Base-by-base conservation (phyloP, 192 early-diverging fungal species). In the Coemansia sp. region DNA sequence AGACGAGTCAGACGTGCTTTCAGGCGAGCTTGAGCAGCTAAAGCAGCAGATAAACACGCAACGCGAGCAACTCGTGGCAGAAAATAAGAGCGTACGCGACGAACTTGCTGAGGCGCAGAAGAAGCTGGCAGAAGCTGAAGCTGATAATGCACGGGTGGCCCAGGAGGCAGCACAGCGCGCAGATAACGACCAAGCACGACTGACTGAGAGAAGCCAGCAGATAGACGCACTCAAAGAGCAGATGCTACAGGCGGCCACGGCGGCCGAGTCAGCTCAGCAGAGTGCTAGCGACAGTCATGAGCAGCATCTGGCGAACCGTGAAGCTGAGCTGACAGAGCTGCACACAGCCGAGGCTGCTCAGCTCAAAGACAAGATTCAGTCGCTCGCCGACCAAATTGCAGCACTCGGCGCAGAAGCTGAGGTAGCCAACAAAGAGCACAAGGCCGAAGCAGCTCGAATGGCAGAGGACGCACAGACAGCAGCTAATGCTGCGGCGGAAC, bases 21-120 rank as follows among this genome's bases (percentile, higher is more conserved):
- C 70, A 10, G 47, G 53, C 19, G 76, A 79, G 67, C 76, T 79
- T 14, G 64, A 73, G 39, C 66, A 67, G 47, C 70, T 79, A 35
- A 66, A 61, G 10, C 23, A 59, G 37, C 70, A 79, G 37, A 79
- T 79, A 38, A 67, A 79, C 39, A 64, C 62, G 35, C 70, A 79
- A 61, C 76, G 76, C 59, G 70, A 69, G 57, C 66, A 66, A 59
- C 64, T 79, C 21, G 27, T 70, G 53, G 53, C 51, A 32, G 76
- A 79, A 55, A 73, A 73, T 59, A 49, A 53, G 51, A 11, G 47
- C 19, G 59, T 63, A n/a, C 59, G 60, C n/a, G 70, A 47, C 2
- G 70, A 78, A 58, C 56, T 78, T 39, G 49, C 43, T 11, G 64
- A 21, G 9, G 57, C 55, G 12, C 67, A 58, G 35, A 49, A 55